Conservation (phyloP, 75 land plant species). For the Pinus albicaulis region DNA sequence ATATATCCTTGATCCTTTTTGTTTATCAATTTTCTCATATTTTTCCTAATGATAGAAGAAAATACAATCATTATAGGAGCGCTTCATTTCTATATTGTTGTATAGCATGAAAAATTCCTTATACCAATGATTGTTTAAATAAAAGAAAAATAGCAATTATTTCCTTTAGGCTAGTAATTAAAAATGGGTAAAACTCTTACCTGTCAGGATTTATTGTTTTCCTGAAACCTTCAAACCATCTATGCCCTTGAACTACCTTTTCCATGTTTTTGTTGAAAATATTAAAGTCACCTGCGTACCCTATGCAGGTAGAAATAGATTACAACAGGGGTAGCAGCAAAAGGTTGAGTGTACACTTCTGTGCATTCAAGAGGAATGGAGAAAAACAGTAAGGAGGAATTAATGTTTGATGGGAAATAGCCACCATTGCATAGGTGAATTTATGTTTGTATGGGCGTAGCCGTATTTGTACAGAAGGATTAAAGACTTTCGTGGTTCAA, state of each 20-base stretch:
- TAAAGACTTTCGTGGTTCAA: no score
- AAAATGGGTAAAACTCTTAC: constrained; percentile 22
- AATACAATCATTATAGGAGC: neutral
- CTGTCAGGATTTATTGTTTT: constrained; percentile 89
- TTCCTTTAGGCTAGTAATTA: neutral
- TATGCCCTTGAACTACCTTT: constrained; percentile 87
- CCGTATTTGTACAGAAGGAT: no score
- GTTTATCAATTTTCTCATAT: constrained; percentile 52
- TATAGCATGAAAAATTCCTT: neutral
- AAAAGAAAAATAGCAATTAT: neutral
- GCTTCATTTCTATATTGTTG: neutral
- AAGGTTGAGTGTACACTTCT: no score
- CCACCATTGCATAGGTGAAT: no score
- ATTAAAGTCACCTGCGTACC: no score
- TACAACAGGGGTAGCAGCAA: no score
- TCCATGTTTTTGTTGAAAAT: no score
- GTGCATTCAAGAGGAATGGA: no score
- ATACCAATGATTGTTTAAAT: constrained; percentile 3
- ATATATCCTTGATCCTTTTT: constrained; percentile 33
- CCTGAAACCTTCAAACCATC: constrained; percentile 76
- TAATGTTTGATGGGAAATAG: no score
- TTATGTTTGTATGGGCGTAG: no score
- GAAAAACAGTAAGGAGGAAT: no score
- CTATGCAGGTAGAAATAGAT: no score
- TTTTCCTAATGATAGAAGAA: constrained; percentile 29